phyloP scores from a whole-genome alignment of 805 yeast genomes.

The Kodamaea neixiangensis region DNA sequence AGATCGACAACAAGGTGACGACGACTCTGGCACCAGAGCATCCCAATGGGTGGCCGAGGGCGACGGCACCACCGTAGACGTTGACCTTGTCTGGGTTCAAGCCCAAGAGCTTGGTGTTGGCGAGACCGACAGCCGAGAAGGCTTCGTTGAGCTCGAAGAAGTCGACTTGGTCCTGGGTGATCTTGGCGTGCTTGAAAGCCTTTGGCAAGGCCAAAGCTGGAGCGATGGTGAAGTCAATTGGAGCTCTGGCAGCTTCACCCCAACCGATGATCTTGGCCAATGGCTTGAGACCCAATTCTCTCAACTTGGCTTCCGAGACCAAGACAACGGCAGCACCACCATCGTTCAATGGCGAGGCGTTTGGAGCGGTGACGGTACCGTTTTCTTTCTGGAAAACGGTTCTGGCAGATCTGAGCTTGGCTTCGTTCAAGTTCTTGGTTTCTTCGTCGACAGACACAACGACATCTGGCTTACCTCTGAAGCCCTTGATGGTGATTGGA shows the following conservation, averaged over 20 bases:
- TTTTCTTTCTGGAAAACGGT: conserved; percentile 92
- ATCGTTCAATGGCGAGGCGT: conserved; percentile 94
- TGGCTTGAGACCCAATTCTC: conserved; percentile 85
- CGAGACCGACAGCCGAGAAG: conserved; percentile 93
- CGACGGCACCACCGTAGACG: conserved; percentile 95
- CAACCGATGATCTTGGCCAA: conserved; percentile 87
- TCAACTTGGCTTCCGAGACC: conserved; percentile 80
- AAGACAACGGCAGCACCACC: conserved; percentile 96
- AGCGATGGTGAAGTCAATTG: conserved; percentile 93
- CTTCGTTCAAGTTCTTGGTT: conserved; percentile 71
- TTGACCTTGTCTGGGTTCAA: conserved; percentile 71
- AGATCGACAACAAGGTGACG: conserved; percentile 79
- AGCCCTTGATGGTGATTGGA: conserved; percentile 86
- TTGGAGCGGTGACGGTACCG: conserved; percentile 97
- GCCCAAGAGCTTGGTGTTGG: conserved; percentile 72
- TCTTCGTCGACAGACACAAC: conserved; percentile 82
- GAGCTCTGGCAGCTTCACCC: conserved; percentile 98
- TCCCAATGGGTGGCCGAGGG: conserved; percentile 93
- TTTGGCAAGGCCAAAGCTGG: conserved; percentile 95
- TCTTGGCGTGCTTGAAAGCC: conserved; percentile 85
- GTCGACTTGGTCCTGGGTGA: conserved; percentile 69
- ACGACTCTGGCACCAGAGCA: conserved; percentile 95
- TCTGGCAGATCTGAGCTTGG: conserved; percentile 78
- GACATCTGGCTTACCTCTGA: conserved; percentile 83
- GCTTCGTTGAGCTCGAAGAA: conserved; percentile 97